Evolutionary conservation across 2,329 filamentous ascomycete species (phyloP).

Genomic region (Colletotrichum sp.): DNA sequence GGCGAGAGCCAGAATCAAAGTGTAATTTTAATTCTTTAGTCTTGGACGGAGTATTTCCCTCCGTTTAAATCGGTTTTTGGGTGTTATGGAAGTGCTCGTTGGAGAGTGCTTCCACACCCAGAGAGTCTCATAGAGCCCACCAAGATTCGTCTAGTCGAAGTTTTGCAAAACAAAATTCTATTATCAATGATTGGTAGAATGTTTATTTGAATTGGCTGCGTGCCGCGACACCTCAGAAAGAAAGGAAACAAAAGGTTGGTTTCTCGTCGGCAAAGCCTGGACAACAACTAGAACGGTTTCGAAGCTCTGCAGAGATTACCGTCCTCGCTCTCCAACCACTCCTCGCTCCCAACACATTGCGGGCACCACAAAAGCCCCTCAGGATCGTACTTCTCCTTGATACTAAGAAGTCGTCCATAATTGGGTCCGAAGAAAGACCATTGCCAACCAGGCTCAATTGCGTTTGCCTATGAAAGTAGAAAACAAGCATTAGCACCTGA

Average conservation of each 20-base stretch:
- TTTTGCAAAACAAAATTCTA: not conserved
- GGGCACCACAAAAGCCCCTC: not conserved
- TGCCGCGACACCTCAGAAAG: not conserved
- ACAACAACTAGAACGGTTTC: not conserved
- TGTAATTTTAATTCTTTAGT: not conserved
- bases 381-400: slow-evolving; percentile 35
- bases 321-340: not conserved
- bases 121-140: not conserved
- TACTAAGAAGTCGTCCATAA: slow-evolving; percentile 27
- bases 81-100: not conserved
- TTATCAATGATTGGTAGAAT: not conserved
- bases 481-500: not conserved
- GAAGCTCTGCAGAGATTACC: not conserved
- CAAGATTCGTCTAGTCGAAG: not conserved
- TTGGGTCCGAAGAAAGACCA: slow-evolving; percentile 32
- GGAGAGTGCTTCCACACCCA: not conserved
- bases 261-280: not conserved
- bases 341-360: not conserved
- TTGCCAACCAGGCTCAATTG: slow-evolving; percentile 24
- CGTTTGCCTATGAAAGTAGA: not conserved
- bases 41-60: not conserved
- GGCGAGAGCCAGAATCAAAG: rapidly evolving
- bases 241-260: not conserved
- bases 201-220: not conserved
- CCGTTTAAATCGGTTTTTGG: not conserved